Conservation (phyloP, 176 grass and related monocot genomes). For the Cymbopogon citratus region DNA sequence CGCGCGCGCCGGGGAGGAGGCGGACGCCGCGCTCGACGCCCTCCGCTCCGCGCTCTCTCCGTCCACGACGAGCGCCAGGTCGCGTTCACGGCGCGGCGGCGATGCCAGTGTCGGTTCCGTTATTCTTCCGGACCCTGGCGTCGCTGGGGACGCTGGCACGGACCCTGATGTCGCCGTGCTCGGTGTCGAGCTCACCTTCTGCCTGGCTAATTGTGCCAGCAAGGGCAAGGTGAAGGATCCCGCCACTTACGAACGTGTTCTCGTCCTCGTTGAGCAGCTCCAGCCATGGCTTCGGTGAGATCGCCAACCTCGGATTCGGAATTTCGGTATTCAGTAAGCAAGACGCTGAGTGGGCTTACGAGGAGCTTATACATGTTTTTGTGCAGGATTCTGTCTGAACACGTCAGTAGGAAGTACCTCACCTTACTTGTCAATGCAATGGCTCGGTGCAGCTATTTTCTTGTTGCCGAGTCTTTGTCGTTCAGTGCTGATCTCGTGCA, state of each 20-base stretch:
- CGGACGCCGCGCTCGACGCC: constrained; percentile 34
- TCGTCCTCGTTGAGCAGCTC: constrained; percentile 43
- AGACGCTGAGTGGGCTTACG: background rate
- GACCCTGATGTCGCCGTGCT: constrained; percentile 54
- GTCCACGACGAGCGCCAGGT: constrained; percentile 5
- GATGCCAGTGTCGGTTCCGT: constrained; percentile 9
- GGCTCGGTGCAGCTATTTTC: constrained; percentile 56
- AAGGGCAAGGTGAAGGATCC: constrained; percentile 45
- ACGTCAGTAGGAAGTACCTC: constrained; percentile 39
- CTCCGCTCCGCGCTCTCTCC: constrained; percentile 38
- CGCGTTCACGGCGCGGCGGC: background rate
- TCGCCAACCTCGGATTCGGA: background rate
- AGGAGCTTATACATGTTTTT: background rate
- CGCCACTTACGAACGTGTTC: constrained; percentile 46
- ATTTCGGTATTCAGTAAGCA: background rate
- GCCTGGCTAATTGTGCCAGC: constrained; percentile 53
- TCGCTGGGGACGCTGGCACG: constrained; percentile 27
- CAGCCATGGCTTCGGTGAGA: constrained; percentile 67
- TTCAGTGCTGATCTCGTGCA: constrained; percentile 37
- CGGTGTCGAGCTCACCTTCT: constrained; percentile 44
- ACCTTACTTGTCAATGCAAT: constrained; percentile 48
- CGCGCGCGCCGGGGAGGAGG: constrained; percentile 58
- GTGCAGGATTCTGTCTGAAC: constrained; percentile 51
- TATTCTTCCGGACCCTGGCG: constrained; percentile 37
- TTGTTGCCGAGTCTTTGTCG: constrained; percentile 27